phyloP scores from a whole-genome alignment of 768 basidiomycete species.

The Porphyrellus cyaneotinctus region DNA sequence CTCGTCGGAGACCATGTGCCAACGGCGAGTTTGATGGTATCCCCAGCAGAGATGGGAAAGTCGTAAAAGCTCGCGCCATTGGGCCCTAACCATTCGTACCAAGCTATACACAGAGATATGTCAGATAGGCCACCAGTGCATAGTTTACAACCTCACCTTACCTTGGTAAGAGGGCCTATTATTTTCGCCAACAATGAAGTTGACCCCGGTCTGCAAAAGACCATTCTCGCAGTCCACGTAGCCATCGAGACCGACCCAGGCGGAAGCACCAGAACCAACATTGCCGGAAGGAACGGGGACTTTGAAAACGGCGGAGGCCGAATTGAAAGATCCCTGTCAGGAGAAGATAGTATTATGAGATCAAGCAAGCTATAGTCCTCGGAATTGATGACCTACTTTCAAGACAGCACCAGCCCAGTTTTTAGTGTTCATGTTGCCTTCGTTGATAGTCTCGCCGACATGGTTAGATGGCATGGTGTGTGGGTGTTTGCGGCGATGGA shows the following conservation, averaged over 20 bases:
- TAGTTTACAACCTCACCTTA: background rate
- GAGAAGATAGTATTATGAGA: background rate
- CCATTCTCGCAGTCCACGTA: background rate
- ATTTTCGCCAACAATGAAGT: background rate
- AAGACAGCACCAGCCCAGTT: background rate
- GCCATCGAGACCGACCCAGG: conserved; percentile 12
- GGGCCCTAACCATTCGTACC: conserved; percentile 10
- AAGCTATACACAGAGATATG: conserved; percentile 1
- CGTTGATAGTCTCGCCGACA: background rate
- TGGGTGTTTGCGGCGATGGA: background rate
- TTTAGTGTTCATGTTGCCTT: background rate
- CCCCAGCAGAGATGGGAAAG: conserved; percentile 4
- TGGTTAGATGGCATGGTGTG: background rate
- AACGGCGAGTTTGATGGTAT: conserved; percentile 1
- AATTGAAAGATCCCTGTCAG: background rate
- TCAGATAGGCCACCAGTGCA: background rate
- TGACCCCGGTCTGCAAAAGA: conserved; percentile 6
- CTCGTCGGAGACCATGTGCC: background rate
- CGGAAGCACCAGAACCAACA: background rate
- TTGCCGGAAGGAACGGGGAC: background rate
- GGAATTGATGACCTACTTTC: background rate
- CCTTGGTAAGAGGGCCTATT: background rate
- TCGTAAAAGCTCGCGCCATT: background rate
- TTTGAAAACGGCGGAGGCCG: background rate
- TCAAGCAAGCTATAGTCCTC: background rate